Evolutionary conservation across 352 stramenopile genomes (phyloP).

Genomic region (Salisapilia sapeloensis): DNA sequence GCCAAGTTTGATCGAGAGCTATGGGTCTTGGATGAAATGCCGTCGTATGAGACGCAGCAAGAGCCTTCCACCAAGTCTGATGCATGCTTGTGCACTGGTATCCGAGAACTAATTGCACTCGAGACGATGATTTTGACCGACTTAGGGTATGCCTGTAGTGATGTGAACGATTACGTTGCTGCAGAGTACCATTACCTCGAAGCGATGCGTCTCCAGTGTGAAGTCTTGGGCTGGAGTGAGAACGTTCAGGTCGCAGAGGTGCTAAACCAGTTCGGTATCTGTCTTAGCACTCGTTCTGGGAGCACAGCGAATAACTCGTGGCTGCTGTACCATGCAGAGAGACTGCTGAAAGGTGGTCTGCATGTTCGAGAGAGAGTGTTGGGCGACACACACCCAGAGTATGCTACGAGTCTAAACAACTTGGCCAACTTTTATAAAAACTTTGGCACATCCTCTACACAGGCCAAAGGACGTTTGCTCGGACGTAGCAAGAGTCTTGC

Average conservation of each 20-base stretch:
- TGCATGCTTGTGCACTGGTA: conserved; percentile 44
- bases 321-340: conserved; percentile 58
- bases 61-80: conserved; percentile 8
- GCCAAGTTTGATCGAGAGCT: conserved; percentile 55
- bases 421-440: conserved; percentile 78
- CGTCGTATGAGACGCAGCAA: conserved; percentile 40
- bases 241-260: conserved; percentile 67
- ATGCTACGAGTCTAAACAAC: conserved; percentile 71
- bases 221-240: conserved; percentile 56
- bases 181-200: conserved; percentile 66
- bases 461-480: too few species aligned
- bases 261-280: conserved; percentile 67
- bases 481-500: background rate
- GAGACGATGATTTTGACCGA: conserved; percentile 61
- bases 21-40: conserved; percentile 31
- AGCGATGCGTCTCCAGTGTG: conserved; percentile 52
- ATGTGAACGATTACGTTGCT: conserved; percentile 62
- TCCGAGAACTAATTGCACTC: conserved; percentile 53
- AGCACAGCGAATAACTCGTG: conserved; percentile 57
- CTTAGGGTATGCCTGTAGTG: conserved; percentile 56
- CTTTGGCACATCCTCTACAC: conserved; percentile 13
- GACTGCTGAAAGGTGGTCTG: conserved; percentile 44
- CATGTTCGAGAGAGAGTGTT: conserved; percentile 55
- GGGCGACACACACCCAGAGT: conserved; percentile 57
- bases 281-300: conserved; percentile 49